Base-by-base conservation (phyloP, 2,329 filamentous ascomycete genomes). In the Talaromyces funiculosus region DNA sequence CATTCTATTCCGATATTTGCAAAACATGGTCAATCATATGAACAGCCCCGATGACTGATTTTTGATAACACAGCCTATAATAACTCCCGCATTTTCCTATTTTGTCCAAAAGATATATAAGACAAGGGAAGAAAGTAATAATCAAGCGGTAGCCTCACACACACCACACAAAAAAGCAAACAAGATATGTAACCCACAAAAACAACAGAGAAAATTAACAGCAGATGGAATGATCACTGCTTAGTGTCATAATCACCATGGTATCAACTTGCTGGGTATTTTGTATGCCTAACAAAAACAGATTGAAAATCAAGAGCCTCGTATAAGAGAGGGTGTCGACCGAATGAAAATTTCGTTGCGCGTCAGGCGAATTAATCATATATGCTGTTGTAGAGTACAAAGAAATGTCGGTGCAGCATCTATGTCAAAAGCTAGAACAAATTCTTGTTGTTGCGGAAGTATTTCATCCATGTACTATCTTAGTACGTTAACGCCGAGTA, bases 261-360 rank as follows among this genome's bases (percentile, higher is more conserved):
- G 43, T 38, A 57, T 38, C 55, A 38, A 35, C 55, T 49, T 49
- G 31, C 31, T 38, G 42, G 55, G 55, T 57, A 57, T 57, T 57
- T 56, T 45, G 45, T 33, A 35, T 33, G 29, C 26, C 47, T 33
- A 33, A 33, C 35, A 22, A 22, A 31, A 51, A 22, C n/a, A 51
- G 12, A n/a, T 20, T 18, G 14, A n/a, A 20, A 31, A 33, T 12
- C 4, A n/a, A 33, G n/a, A n/a, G n/a, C 45, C 26, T 12, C n/a
- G 16, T 33, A 31, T 33, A 33, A 31, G 26, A 33, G 53, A 35
- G 22, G 12, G 7, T 18, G 40, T 20, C 42, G 22, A 24, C 38
- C 55, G 38, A 49, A 35, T 24, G 18, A 22, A 20, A n/a, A 24
- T 24, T 24, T 45, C 54, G 42, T 57, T 38, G 37, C 54, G 45